These are phyloP conservation scores for Candida glaebosa DNA, from an alignment of 805 yeast species.

Conservation along the genomic window DNA sequence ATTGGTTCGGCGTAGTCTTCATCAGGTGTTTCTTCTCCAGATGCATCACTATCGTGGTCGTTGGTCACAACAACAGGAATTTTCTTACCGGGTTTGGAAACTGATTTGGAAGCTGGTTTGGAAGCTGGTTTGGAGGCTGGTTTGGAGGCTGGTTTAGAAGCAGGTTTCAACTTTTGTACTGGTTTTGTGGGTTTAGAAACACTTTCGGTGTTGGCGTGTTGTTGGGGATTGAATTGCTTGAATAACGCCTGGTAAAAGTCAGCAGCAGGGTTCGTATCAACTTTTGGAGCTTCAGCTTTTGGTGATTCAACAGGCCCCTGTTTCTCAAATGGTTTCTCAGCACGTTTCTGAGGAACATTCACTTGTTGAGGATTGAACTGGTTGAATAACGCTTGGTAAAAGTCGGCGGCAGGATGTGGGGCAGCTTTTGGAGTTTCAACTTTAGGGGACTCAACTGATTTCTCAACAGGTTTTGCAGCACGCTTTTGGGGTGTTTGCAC, in stretches of 20 bases:
- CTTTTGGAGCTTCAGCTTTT: not conserved
- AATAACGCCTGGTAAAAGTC: not conserved
- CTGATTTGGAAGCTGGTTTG: not conserved
- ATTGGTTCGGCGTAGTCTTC: not conserved
- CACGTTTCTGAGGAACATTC: too few species aligned
- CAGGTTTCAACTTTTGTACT: too few species aligned
- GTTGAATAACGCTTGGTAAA: not conserved
- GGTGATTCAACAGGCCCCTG: not conserved
- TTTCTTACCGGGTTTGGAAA: too few species aligned
- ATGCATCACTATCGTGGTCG: not conserved
- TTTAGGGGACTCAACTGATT: not conserved
- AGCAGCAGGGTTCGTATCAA: not conserved
- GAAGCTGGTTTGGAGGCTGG: not conserved
- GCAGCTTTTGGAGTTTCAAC: not conserved
- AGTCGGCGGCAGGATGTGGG: not conserved
- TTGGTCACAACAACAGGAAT: not conserved
- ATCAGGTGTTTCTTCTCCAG: slow-evolving; percentile 1
- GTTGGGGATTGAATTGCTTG: not conserved
- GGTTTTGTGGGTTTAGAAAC: not conserved
- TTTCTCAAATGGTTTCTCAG: too few species aligned
- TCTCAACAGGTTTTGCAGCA: not conserved
- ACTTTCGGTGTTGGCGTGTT: too few species aligned
- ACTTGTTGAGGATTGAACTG: not conserved
- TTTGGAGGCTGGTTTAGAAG: not conserved
- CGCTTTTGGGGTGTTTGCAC: too few species aligned